These are phyloP conservation scores for Corynascus novoguineensis DNA, from an alignment of 495 filamentous ascomycete species.

Conservation along the genomic window DNA sequence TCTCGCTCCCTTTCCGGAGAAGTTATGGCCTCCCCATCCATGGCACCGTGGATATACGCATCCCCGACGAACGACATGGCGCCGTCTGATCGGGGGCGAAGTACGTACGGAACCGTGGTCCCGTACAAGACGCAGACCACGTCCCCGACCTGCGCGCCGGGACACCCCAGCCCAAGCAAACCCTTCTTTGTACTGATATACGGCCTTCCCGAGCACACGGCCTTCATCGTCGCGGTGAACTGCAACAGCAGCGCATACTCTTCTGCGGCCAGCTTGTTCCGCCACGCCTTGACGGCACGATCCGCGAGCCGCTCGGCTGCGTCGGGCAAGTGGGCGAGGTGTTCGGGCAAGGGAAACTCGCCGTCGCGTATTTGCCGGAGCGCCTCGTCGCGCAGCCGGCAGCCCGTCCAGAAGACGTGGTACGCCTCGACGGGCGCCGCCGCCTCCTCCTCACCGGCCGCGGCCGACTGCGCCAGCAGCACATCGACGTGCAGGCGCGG, in stretches of 20 bases:
- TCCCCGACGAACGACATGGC: not conserved
- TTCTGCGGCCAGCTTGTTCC: not conserved
- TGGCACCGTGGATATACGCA: not conserved
- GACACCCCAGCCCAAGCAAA: not conserved
- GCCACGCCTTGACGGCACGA: not conserved
- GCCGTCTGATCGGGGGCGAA: not conserved
- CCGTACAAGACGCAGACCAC: not conserved
- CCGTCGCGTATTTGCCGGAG: not conserved
- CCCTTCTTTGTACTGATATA: not conserved
- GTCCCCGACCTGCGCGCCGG: not conserved
- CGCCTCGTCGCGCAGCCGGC: not conserved
- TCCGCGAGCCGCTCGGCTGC: not conserved
- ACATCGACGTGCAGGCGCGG: not conserved
- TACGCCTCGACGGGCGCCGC: not conserved
- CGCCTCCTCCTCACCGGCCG: not conserved
- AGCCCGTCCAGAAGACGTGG: not conserved
- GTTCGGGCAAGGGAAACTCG: not conserved
- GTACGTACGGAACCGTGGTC: not conserved
- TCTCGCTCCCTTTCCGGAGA: not conserved
- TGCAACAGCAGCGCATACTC: not conserved
- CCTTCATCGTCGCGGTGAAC: not conserved
- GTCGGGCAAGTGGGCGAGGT: not conserved
- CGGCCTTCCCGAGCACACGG: not conserved
- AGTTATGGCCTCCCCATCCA: not conserved
- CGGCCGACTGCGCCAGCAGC: not conserved